Percentiles rank a stretch among this genome's conserved stretches.
Conservation (phyloP, 371 early-diverging fungal species). For the Cokeromyces recurvatus region DNA sequence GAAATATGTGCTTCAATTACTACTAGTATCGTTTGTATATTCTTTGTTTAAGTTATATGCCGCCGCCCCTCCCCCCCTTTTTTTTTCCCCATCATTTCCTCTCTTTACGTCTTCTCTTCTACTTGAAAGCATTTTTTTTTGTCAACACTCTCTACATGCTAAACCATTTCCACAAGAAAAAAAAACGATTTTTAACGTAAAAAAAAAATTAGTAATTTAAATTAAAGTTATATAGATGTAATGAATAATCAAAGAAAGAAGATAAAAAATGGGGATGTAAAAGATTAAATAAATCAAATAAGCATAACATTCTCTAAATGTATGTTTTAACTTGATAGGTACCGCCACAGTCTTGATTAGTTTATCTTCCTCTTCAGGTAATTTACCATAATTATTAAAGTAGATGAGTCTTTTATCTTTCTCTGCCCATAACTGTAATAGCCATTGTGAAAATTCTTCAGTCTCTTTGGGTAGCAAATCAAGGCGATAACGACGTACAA, state of each 20-base stretch:
- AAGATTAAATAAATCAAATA: conserved; percentile 13
- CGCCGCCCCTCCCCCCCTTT: too few relatives aligned
- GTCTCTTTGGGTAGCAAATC: conserved; percentile 58
- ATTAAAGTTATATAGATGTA: conserved; percentile 1
- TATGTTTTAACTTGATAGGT: conserved; percentile 11
- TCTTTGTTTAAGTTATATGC: too few relatives aligned
- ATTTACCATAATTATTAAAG: conserved; percentile 70
- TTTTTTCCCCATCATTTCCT: too few relatives aligned
- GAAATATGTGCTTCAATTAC: too few relatives aligned
- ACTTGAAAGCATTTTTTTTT: too few relatives aligned
- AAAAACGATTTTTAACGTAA: too few relatives aligned
- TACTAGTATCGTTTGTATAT: too few relatives aligned
- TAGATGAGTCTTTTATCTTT: conserved; percentile 75
- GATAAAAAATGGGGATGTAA: conserved; percentile 12
- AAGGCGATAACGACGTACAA: conserved; percentile 66
- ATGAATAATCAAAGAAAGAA: background rate
- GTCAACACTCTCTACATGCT: too few relatives aligned
- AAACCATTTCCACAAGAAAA: too few relatives aligned
- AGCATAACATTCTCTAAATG: conserved; percentile 14
- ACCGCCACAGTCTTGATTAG: conserved; percentile 10
- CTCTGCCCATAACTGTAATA: conserved; percentile 67
- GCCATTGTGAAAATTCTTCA: conserved; percentile 68
- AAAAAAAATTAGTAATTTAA: too few relatives aligned
- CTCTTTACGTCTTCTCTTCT: too few relatives aligned
- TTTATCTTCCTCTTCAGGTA: conserved; percentile 36